Evolutionary conservation across 2,329 filamentous ascomycete species (phyloP).

Genomic region (Phaeosphaeriaceae sp.): DNA sequence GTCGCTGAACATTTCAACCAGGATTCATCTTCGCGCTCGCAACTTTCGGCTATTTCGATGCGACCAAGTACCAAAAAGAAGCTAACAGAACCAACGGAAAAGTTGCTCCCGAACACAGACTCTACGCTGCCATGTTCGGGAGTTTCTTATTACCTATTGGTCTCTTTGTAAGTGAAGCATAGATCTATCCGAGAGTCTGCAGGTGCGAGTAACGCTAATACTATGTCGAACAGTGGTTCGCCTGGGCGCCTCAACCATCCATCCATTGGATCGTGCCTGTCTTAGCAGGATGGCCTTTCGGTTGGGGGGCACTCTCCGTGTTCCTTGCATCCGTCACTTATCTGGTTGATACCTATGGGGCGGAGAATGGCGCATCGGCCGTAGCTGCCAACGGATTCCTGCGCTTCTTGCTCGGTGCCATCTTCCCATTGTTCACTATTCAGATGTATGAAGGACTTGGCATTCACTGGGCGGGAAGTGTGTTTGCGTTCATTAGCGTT

Average conservation of each 20-base stretch:
- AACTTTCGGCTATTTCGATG: no score
- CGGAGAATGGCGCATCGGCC: conserved; percentile 34
- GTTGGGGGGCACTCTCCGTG: not conserved
- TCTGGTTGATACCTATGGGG: not conserved
- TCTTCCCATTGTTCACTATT: conserved; percentile 46
- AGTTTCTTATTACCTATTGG: not conserved
- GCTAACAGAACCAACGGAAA: no score
- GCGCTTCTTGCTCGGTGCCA: conserved; percentile 45
- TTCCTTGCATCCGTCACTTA: not conserved
- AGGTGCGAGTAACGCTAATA: no score
- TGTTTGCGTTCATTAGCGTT: conserved; percentile 49
- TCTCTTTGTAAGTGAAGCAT: not conserved
- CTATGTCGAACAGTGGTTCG: not conserved
- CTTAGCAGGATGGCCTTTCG: not conserved
- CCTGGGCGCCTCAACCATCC: not conserved
- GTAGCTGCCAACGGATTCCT: conserved; percentile 48
- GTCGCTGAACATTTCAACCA: no score
- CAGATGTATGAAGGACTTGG: conserved; percentile 47
- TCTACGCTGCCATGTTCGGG: not conserved
- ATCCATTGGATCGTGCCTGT: not conserved
- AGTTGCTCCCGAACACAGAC: not conserved
- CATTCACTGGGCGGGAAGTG: conserved; percentile 48
- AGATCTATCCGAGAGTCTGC: no score
- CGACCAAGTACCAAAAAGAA: no score
- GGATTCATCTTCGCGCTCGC: no score